Evolutionary conservation across 148 eudicot genomes (phyloP), one percentile per base, ranked within the genome.

Genomic region (Salicornia ramosissima): DNA sequence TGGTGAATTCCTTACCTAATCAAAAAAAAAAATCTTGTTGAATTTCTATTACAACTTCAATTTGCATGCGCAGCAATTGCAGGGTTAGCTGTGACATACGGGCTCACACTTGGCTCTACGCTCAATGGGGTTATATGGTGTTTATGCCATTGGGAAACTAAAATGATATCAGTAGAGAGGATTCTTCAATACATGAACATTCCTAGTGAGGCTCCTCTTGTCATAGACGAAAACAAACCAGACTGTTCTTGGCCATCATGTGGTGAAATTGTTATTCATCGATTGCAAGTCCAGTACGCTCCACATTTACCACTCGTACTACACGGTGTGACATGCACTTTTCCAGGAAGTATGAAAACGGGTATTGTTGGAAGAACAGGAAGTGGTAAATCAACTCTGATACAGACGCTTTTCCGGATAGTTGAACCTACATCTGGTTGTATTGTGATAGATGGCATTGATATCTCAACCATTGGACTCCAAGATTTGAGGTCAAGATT

Each of bases 321-420:
- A 36, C 73, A 80, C 75, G 88, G 88, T 22, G 75, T 87, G 33
- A 77, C 88, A 24, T 85, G 91, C 80, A 75, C 83, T 24, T 84
- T 87, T 53, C 73, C 61, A 22, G 86, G 88, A 64, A 82, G 86
- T 34, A 81, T 75, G 65, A 84, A 81, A 72, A 77, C 80, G 0
- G 91, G 91, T 12, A 82, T 86, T 40, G 90, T 84, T 5, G 90
- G 90, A 34, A 80, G 88, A 74, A 86, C 88, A 3, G 90, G 90
- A 12, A 80, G 90, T 75, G 90, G 90, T 49, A 86, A 86, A 79
- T 80, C 90, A 45, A 86, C 90, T 12, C 85, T 86, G 53, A 84
- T 86, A 10, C 90, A 86, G 65, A 77, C 88, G 21, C 76, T 87
- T 31, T 87, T 87, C 47, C 83, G 86, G 59, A 79, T 84, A 11